These are phyloP conservation scores for Bjerkandera adusta DNA, from an alignment of 1,284 basidiomycete species.

Conservation along the genomic window DNA sequence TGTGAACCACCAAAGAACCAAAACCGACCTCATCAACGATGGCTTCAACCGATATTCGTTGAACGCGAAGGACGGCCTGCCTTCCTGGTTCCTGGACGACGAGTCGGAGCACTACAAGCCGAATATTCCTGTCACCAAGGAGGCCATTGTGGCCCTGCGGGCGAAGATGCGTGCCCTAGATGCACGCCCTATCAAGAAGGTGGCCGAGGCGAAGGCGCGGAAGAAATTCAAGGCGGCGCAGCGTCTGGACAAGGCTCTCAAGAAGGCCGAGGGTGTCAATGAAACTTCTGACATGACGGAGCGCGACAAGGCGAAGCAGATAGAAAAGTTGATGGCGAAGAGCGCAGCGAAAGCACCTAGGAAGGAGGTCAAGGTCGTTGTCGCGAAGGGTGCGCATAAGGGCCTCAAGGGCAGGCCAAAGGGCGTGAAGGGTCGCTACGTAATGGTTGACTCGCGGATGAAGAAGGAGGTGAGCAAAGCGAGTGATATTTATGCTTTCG, in stretches of 20 bases:
- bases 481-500: no score
- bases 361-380: constrained; percentile 86
- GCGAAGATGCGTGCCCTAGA: constrained; percentile 93
- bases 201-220: constrained; percentile 97
- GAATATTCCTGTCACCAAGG: constrained; percentile 96
- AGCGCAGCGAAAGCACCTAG: constrained; percentile 73
- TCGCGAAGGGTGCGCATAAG: constrained; percentile 88
- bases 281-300: constrained; percentile 90
- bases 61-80: constrained; percentile 89
- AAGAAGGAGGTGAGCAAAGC: constrained; percentile 74
- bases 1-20: constrained; percentile 90
- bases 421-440: constrained; percentile 91
- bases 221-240: constrained; percentile 93
- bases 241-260: constrained; percentile 88
- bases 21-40: constrained; percentile 88
- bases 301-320: constrained; percentile 91
- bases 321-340: constrained; percentile 88
- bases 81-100: constrained; percentile 97
- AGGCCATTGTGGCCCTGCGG: constrained; percentile 85
- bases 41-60: constrained; percentile 95
- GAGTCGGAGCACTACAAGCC: constrained; percentile 92
- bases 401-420: constrained; percentile 93
- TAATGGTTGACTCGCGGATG: constrained; percentile 90
- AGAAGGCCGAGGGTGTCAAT: constrained; percentile 95
- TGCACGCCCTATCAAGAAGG: constrained; percentile 98